Evolutionary conservation across 2,329 filamentous ascomycete species (phyloP).

Genomic region (Botrytis elliptica): DNA sequence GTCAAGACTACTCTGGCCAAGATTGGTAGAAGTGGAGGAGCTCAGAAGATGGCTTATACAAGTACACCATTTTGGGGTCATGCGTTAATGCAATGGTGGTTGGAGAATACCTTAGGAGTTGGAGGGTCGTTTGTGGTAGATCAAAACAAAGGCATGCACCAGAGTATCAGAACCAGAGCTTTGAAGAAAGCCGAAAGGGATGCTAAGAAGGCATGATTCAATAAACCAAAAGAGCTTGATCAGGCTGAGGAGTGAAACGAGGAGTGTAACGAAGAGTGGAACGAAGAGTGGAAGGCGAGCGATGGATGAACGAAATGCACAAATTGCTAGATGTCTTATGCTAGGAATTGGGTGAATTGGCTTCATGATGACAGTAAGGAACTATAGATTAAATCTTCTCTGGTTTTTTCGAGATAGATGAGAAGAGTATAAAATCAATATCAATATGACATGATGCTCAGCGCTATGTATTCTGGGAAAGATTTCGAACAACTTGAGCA

Average conservation of each 20-base stretch:
- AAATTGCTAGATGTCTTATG: not conserved
- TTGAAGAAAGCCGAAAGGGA: slow-evolving; percentile 70
- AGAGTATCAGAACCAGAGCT: slow-evolving; percentile 64
- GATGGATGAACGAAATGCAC: slow-evolving; percentile 19
- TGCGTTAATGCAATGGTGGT: slow-evolving; percentile 79
- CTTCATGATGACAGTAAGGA: not conserved
- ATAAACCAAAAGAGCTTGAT: not conserved
- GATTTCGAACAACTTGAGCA: not conserved
- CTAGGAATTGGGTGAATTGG: not conserved
- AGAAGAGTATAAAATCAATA: not conserved
- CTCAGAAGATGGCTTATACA: slow-evolving; percentile 76
- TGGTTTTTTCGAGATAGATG: not conserved
- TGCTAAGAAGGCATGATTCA: slow-evolving; percentile 49
- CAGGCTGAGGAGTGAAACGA: slow-evolving; percentile 5
- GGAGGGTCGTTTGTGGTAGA: slow-evolving; percentile 56
- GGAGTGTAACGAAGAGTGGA: slow-evolving; percentile 19
- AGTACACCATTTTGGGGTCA: slow-evolving; percentile 95
- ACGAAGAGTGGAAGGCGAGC: slow-evolving; percentile 27
- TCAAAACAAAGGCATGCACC: slow-evolving; percentile 65
- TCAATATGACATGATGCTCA: not conserved
- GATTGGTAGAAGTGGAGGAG: slow-evolving; percentile 74
- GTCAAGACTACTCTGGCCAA: slow-evolving; percentile 76
- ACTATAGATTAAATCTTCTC: not conserved
- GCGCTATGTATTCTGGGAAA: not conserved
- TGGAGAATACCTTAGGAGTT: slow-evolving; percentile 60